These are phyloP conservation scores for Pseudonitzschia multistriata DNA, from an alignment of 108 stramenopile genomes.

Conservation along the genomic window DNA sequence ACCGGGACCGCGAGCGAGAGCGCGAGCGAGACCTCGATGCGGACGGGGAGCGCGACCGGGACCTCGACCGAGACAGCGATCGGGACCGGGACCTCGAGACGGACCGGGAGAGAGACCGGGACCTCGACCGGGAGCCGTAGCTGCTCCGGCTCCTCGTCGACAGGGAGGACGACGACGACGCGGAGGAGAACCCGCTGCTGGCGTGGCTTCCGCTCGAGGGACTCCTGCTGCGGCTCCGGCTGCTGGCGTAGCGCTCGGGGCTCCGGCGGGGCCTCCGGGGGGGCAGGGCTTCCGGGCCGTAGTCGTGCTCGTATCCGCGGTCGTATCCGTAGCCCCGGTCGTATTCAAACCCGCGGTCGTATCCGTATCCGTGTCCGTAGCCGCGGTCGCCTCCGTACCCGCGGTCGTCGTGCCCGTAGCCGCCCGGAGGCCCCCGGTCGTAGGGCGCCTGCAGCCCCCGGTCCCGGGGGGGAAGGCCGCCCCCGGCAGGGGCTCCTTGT, in stretches of 20 bases:
- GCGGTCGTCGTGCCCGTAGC: too few relatives aligned
- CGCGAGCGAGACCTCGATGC: slow-evolving; percentile 16
- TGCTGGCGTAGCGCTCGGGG: background rate
- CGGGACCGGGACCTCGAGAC: slow-evolving; percentile 10
- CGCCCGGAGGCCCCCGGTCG: too few relatives aligned
- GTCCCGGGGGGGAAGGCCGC: too few relatives aligned
- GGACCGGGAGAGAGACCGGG: slow-evolving; percentile 10
- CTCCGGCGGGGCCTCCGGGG: background rate
- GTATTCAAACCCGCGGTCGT: too few relatives aligned
- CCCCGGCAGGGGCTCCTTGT: too few relatives aligned
- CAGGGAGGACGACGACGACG: slow-evolving; percentile 11
- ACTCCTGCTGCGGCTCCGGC: slow-evolving; percentile 5
- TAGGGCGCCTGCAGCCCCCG: too few relatives aligned
- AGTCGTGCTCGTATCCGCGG: background rate
- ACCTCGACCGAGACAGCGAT: background rate
- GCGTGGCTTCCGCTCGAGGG: background rate
- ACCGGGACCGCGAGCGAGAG: slow-evolving; percentile 21
- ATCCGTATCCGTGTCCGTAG: too few relatives aligned
- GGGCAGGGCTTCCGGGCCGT: too few relatives aligned
- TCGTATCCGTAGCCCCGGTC: too few relatives aligned
- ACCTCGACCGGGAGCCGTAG: background rate
- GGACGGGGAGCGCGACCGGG: background rate
- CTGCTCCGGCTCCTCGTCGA: background rate
- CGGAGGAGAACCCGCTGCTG: too few relatives aligned
- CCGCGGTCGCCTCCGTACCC: too few relatives aligned